These are phyloP conservation scores for Fusarium caatingaense DNA, from an alignment of 2,329 filamentous ascomycete genomes.

Conservation along the genomic window DNA sequence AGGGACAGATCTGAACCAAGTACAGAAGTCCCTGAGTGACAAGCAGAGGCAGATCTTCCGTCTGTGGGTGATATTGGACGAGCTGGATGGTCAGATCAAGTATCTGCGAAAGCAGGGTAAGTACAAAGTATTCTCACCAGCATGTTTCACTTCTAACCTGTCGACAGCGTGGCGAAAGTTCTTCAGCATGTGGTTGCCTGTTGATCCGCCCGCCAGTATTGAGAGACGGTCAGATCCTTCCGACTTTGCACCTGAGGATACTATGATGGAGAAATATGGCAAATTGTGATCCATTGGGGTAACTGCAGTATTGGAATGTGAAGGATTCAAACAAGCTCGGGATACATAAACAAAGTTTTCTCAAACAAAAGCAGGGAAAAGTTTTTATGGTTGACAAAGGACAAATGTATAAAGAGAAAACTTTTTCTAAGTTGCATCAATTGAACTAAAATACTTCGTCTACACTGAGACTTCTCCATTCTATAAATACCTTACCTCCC, in stretches of 20 bases:
- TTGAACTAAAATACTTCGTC: background rate
- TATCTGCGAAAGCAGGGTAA: background rate
- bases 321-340: background rate
- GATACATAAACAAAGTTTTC: background rate
- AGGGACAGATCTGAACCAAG: background rate
- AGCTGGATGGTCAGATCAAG: background rate
- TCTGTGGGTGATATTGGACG: background rate
- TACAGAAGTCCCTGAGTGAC: background rate
- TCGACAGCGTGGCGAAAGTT: background rate
- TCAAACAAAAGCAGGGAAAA: background rate
- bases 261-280: background rate
- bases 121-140: fast-evolving
- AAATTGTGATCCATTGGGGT: too few species aligned
- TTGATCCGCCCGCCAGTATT: fast-evolving
- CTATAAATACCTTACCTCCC: background rate
- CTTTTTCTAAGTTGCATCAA: background rate
- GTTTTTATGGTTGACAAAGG: background rate
- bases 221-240: background rate
- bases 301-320: background rate
- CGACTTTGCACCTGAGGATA: background rate
- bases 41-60: background rate
- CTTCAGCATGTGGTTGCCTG: background rate
- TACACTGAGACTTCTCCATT: background rate
- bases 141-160: background rate
- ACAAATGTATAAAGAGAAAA: background rate